Evolutionary conservation across 2,329 filamentous ascomycete species (phyloP), one percentile per base, ranked within the genome.

Genomic region (Clonostachys sp.): DNA sequence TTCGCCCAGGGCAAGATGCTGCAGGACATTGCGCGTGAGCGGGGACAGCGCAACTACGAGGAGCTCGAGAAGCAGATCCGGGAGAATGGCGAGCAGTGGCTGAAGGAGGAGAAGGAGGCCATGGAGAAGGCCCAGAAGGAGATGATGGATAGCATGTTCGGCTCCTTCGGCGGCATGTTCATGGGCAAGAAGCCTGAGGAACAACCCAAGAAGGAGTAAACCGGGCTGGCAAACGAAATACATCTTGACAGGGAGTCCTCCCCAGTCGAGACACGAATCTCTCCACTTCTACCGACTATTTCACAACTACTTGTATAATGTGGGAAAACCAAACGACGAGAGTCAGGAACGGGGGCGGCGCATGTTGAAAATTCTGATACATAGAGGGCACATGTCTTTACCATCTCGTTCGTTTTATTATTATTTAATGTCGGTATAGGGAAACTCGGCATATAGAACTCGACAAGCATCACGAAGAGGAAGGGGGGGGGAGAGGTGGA

Each of bases 1-100:
- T 81, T 94, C 51, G 84, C 87, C 3, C 85, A 96, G 67, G 94
- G 92, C 58, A 99, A 97, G 80, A 96, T 97, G 89, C 75, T 96
- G 55, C 91, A 91, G 69, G 94, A 99, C 62, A 85, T 95, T 66
- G 91, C 94, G 45, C 84, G 94, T 44, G 94, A 99, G 71, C 81
- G 91, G 44, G 94, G 94, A 34, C 88, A 91, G 71, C 86, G 86
- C 65, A 87, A 91, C 68, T 99, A 97, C 69, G 83, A 95, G 73
- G 71, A 85, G 56, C 78, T 97, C 52, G 92, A 97, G 68, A 86
- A 85, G 69, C 87, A 96, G 72, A 95, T 99, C 58, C 80, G 87
- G 42, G 87, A 95, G 67, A 94, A 97, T 63, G 94, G 91, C 45
- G 90, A 92, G 66, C 90, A 92, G 72, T 96, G 91, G 89, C 76